A percentile compares a stretch with the other conserved stretches of the same genome.
Evolutionary conservation across 176 grass and related monocot genomes (phyloP).

Genomic region (Poa annua): DNA sequence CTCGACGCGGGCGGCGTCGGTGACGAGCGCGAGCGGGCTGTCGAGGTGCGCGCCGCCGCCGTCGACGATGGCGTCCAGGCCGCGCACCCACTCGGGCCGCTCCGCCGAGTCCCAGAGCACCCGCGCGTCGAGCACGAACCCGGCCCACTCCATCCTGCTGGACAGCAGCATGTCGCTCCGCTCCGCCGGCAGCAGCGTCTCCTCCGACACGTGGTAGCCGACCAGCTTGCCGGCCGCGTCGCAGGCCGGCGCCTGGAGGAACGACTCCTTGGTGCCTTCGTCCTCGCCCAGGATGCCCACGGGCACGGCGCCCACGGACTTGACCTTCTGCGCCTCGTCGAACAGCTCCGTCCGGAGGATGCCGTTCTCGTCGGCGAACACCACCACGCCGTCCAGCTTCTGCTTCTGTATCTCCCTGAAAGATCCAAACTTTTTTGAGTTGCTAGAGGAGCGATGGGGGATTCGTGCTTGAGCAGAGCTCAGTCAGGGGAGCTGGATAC

Average conservation of each 20-base stretch:
- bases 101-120: slow-evolving; percentile 60
- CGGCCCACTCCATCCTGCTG: slow-evolving; percentile 79
- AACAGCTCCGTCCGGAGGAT: slow-evolving; percentile 84
- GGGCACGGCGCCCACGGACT: slow-evolving; percentile 62
- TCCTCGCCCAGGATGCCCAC: slow-evolving; percentile 71
- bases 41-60: slow-evolving; percentile 35
- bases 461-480: not conserved
- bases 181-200: slow-evolving; percentile 49
- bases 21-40: slow-evolving; percentile 64
- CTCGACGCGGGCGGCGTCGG: slow-evolving; percentile 66
- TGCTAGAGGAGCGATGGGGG: not conserved
- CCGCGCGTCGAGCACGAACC: slow-evolving; percentile 73
- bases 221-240: slow-evolving; percentile 59
- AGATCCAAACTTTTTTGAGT: slow-evolving; percentile 31
- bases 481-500: too few relatives aligned
- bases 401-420: slow-evolving; percentile 61
- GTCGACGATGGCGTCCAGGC: slow-evolving; percentile 58
- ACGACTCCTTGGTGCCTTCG: slow-evolving; percentile 52
- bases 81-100: slow-evolving; percentile 67
- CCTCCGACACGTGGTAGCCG: slow-evolving; percentile 69
- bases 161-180: slow-evolving; percentile 57
- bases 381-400: slow-evolving; percentile 72
- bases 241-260: slow-evolving; percentile 87
- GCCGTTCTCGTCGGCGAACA: slow-evolving; percentile 97
- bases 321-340: slow-evolving; percentile 89